A percentile compares a stretch with the other conserved stretches of the same genome.
Conservation (phyloP, 2,329 filamentous ascomycete genomes). For the Claviceps quebecensis region DNA sequence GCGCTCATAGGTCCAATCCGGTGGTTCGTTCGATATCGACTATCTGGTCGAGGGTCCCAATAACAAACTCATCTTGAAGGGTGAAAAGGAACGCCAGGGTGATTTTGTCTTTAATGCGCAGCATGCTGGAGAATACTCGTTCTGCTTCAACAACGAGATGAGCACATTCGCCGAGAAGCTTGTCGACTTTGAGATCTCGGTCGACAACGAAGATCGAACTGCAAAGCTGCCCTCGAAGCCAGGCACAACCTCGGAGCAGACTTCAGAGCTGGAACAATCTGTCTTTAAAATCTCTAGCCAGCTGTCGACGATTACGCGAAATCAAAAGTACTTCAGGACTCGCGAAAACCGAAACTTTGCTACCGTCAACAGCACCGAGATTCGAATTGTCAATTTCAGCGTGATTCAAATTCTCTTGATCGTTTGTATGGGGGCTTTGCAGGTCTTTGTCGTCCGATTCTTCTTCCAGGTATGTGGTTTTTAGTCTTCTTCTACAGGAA, state of each 20-base stretch:
- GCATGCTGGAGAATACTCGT: conserved; percentile 75
- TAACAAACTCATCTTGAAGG: conserved; percentile 69
- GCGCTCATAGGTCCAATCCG: conserved; percentile 71
- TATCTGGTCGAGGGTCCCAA: conserved; percentile 75
- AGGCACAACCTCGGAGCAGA: conserved; percentile 79
- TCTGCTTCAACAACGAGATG: conserved; percentile 99
- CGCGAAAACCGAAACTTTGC: conserved; percentile 98
- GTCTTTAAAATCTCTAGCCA: conserved; percentile 90
- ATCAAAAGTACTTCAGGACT: conserved; percentile 99
- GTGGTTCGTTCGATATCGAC: conserved; percentile 94
- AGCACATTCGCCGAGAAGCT: conserved; percentile 95
- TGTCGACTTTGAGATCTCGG: conserved; percentile 94
- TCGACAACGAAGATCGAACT: conserved; percentile 73
- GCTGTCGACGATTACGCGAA: conserved; percentile 84
- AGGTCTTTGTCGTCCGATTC: conserved; percentile 95
- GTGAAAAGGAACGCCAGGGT: conserved; percentile 82
- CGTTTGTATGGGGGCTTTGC: conserved; percentile 84
- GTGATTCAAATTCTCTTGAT: conserved; percentile 86
- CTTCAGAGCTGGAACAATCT: conserved; percentile 76
- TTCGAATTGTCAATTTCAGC: conserved; percentile 93
- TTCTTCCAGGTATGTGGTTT: conserved; percentile 68
- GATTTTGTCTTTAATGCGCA: conserved; percentile 97
- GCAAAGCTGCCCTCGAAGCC: conserved; percentile 74
- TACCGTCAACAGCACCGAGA: conserved; percentile 91
- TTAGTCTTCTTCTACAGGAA: background rate